Conservation (phyloP, 768 basidiomycete species). For the Mrakia hoshinonis region DNA sequence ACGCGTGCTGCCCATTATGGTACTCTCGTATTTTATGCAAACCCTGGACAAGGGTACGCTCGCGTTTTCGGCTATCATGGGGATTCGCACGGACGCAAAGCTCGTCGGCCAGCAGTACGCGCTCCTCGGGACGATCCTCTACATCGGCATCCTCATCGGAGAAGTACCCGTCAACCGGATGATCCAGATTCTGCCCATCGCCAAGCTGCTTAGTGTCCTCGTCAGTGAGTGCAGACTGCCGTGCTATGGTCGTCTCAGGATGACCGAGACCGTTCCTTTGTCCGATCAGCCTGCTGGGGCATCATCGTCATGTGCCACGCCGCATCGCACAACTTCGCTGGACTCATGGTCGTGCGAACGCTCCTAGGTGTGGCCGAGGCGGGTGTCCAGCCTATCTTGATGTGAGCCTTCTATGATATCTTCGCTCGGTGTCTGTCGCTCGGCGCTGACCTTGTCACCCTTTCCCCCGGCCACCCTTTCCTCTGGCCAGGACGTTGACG, state of each 20-base stretch:
- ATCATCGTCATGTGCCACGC: constrained; percentile 48
- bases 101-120: constrained; percentile 50
- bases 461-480: no score
- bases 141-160: constrained; percentile 40
- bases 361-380: constrained; percentile 47
- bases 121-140: constrained; percentile 40
- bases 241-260: no score
- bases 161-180: constrained; percentile 49
- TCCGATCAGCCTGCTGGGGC: constrained; percentile 41
- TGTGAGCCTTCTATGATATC: neutral
- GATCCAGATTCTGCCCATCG: constrained; percentile 49
- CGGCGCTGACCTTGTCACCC: no score
- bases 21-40: constrained; percentile 30
- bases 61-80: constrained; percentile 36
- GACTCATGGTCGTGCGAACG: constrained; percentile 44
- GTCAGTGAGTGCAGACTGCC: constrained; percentile 34
- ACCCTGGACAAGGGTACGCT: constrained; percentile 16
- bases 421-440: neutral
- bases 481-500: constrained; percentile 40
- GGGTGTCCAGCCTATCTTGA: constrained; percentile 48
- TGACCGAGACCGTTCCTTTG: no score
- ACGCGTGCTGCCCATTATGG: constrained; percentile 49
- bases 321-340: constrained; percentile 42
- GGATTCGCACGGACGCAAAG: constrained; percentile 42
- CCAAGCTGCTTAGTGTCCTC: constrained; percentile 47